These are phyloP conservation scores for Cryphonectria carpinicola DNA, from an alignment of 2,329 filamentous ascomycete genomes.

Conservation along the genomic window DNA sequence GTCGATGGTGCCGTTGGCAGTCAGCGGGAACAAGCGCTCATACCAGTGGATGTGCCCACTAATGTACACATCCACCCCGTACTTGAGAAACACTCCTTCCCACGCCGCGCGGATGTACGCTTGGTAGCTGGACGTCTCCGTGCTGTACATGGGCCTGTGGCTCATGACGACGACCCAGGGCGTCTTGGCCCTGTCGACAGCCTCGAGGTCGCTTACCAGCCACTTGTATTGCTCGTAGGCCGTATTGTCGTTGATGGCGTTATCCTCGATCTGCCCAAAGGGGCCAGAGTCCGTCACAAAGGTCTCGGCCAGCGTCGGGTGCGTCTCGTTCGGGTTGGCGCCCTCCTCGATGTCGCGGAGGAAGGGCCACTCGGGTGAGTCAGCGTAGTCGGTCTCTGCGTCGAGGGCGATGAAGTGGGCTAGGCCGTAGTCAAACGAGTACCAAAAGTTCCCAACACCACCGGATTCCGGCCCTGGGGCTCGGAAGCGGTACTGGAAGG, in stretches of 20 bases:
- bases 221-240: slow-evolving; percentile 52
- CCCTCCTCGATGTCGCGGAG: slow-evolving; percentile 40
- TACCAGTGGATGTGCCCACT: slow-evolving; percentile 37
- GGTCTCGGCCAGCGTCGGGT: slow-evolving; percentile 47
- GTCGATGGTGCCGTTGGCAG: slow-evolving; percentile 44
- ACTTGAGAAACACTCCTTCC: slow-evolving; percentile 47
- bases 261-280: slow-evolving; percentile 48
- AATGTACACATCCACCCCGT: slow-evolving; percentile 52
- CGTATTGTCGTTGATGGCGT: slow-evolving; percentile 44
- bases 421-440: slow-evolving; percentile 58
- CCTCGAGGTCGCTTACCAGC: slow-evolving; percentile 48
- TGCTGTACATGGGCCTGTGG: slow-evolving; percentile 54
- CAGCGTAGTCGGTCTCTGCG: slow-evolving; percentile 54
- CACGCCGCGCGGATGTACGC: slow-evolving; percentile 48
- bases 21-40: slow-evolving; percentile 32
- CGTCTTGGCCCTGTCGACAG: slow-evolving; percentile 50
- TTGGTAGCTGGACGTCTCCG: slow-evolving; percentile 47
- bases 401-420: slow-evolving; percentile 54
- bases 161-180: slow-evolving; percentile 54
- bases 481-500: slow-evolving; percentile 54
- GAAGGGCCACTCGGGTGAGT: slow-evolving; percentile 51
- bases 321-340: slow-evolving; percentile 42
- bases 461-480: slow-evolving; percentile 53
- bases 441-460: slow-evolving; percentile 57
- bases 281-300: slow-evolving; percentile 53